These are phyloP conservation scores for Hypomyces perniciosus DNA, from an alignment of 2,329 filamentous ascomycete genomes.

Conservation along the genomic window DNA sequence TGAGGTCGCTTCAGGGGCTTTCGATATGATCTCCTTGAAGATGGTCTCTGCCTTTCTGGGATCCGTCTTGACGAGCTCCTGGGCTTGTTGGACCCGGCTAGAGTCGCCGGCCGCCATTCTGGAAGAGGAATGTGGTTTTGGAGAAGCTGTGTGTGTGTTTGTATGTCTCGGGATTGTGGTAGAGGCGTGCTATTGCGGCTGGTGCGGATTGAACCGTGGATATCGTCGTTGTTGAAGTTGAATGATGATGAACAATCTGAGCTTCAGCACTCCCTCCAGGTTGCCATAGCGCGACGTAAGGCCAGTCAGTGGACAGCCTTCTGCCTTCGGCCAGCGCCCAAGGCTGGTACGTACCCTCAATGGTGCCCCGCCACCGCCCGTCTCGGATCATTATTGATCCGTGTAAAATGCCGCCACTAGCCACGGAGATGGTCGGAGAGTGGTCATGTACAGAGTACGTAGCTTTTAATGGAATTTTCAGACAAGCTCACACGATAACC, in stretches of 20 bases:
- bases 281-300: constrained; percentile 28
- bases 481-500: constrained; percentile 6
- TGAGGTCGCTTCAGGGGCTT: constrained; percentile 72
- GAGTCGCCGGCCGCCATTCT: constrained; percentile 55
- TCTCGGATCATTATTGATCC: constrained; percentile 14
- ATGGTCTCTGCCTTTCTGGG: constrained; percentile 77
- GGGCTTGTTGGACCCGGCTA: constrained; percentile 76
- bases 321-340: not conserved
- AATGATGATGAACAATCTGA: constrained; percentile 10
- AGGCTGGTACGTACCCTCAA: not conserved
- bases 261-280: constrained; percentile 22
- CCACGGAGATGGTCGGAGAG: not conserved
- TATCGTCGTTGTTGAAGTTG: not conserved
- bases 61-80: constrained; percentile 74
- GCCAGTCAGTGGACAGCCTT: not conserved
- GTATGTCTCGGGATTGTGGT: not conserved
- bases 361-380: not conserved
- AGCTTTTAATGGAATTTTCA: not conserved
- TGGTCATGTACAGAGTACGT: not conserved
- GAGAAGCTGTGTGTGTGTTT: not conserved
- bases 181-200: not conserved
- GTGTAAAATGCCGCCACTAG: not conserved
- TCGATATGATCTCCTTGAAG: constrained; percentile 85
- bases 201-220: not conserved
- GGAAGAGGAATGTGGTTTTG: not conserved